phyloP scores from a whole-genome alignment of 2,329 filamentous ascomycete species.

The Coleophoma eucalyptorum region DNA sequence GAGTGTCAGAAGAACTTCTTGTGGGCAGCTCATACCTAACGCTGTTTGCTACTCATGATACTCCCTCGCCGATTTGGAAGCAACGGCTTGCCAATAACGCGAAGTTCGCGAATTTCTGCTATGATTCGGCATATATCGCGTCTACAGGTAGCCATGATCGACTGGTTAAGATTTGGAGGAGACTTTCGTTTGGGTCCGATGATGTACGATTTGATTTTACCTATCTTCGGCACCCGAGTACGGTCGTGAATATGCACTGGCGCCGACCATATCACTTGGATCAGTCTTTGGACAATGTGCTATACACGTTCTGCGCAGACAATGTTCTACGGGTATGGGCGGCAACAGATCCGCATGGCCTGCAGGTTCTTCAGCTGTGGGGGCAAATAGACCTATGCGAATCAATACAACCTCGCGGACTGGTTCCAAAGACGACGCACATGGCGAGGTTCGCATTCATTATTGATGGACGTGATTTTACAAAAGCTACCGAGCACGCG shows the following conservation, averaged over 20 bases:
- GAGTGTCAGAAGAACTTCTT: slow-evolving; percentile 77
- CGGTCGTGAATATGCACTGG: slow-evolving; percentile 86
- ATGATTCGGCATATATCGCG: slow-evolving; percentile 83
- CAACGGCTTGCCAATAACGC: slow-evolving; percentile 68
- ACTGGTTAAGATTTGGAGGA: slow-evolving; percentile 88
- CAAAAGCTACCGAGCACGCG: slow-evolving; percentile 70
- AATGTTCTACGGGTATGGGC: slow-evolving; percentile 81
- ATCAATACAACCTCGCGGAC: slow-evolving; percentile 51
- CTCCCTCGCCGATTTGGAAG: slow-evolving; percentile 64
- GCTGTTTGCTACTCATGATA: slow-evolving; percentile 55
- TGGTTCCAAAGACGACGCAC: slow-evolving; percentile 9
- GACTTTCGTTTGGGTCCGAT: slow-evolving; percentile 77
- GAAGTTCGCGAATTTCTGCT: slow-evolving; percentile 75
- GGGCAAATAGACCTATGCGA: slow-evolving; percentile 72
- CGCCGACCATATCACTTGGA: slow-evolving; percentile 72
- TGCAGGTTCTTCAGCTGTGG: slow-evolving; percentile 75
- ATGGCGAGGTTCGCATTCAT: slow-evolving; percentile 69
- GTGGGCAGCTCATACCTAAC: slow-evolving; percentile 67
- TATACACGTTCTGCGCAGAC: slow-evolving; percentile 87
- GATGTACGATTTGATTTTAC: slow-evolving; percentile 86
- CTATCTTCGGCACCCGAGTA: slow-evolving; percentile 79
- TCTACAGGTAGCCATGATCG: slow-evolving; percentile 75
- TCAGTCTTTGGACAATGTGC: slow-evolving; percentile 77
- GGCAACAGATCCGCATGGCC: slow-evolving; percentile 65
- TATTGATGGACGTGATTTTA: slow-evolving; percentile 77